These are phyloP conservation scores for Asclepias syriaca DNA, from an alignment of 257 asterid genomes.

Conservation along the genomic window DNA sequence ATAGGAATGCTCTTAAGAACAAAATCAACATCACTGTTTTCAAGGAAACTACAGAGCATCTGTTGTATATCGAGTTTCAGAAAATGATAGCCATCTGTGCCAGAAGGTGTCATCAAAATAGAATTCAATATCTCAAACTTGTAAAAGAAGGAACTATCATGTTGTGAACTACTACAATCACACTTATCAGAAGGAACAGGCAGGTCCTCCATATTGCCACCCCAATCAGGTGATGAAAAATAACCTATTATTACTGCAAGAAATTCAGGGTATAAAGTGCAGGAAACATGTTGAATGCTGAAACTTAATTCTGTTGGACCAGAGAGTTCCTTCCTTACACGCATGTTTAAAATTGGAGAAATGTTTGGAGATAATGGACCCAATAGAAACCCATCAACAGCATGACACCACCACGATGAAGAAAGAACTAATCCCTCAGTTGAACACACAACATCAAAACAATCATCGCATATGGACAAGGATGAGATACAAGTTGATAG, in stretches of 20 bases:
- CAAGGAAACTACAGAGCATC: conserved; percentile 33
- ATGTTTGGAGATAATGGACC: conserved; percentile 54
- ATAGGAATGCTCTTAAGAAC: conserved; percentile 59
- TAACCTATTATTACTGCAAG: conserved; percentile 73
- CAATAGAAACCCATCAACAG: conserved; percentile 56
- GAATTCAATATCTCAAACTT: conserved; percentile 62
- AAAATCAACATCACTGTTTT: conserved; percentile 35
- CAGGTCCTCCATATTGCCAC: conserved; percentile 31
- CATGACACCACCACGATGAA: conserved; percentile 58
- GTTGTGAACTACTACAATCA: conserved; percentile 30
- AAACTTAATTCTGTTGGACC: conserved; percentile 43
- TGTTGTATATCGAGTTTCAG: conserved; percentile 57
- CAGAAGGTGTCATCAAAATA: conserved; percentile 55
- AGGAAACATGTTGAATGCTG: conserved; percentile 63
- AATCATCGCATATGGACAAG: conserved; percentile 38
- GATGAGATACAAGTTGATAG: conserved; percentile 48
- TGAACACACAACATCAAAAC: conserved; percentile 55
- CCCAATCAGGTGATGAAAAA: conserved; percentile 70
- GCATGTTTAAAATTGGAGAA: conserved; percentile 61
- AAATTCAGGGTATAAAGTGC: conserved; percentile 73
- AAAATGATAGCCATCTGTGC: conserved; percentile 38
- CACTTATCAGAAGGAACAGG: conserved; percentile 25
- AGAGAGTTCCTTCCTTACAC: conserved; percentile 46
- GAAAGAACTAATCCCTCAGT: conserved; percentile 68
- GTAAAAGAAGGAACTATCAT: conserved; percentile 28